A percentile compares a stretch with the other conserved stretches of the same genome.
Conservation (phyloP, 805 yeast genomes). For the Starmerella khaoyaiensis region DNA sequence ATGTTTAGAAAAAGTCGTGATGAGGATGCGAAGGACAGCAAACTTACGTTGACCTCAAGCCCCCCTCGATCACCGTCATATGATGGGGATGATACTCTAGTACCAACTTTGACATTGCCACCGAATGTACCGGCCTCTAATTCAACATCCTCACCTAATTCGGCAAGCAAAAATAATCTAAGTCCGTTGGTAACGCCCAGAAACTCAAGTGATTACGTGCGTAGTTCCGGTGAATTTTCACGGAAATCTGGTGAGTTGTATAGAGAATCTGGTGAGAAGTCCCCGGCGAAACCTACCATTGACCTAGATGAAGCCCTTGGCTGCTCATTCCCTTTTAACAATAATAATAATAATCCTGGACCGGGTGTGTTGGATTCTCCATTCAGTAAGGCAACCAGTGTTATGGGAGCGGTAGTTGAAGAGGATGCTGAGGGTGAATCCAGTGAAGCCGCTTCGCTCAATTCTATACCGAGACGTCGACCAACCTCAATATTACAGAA, state of each 20-base stretch:
- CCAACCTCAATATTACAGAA: conserved; percentile 6
- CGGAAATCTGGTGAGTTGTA: conserved; percentile 8
- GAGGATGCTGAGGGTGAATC: conserved; percentile 20
- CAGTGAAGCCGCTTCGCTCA: conserved; percentile 9
- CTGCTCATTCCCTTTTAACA: conserved; percentile 18
- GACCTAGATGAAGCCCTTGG: conserved; percentile 22
- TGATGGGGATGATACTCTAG: conserved; percentile 3
- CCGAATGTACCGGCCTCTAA: neutral
- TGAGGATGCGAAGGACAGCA: neutral
- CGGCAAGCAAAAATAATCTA: neutral
- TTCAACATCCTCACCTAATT: neutral
- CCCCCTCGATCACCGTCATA: conserved; percentile 4
- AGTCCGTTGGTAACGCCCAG: neutral
- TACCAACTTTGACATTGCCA: neutral
- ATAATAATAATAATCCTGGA: conserved; percentile 6
- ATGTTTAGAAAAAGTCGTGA: conserved; percentile 13
- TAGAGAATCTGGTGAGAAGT: conserved; percentile 4
- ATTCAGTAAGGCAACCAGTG: conserved; percentile 16
- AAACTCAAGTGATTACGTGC: neutral
- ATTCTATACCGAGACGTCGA: conserved; percentile 3
- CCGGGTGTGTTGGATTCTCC: conserved; percentile 20
- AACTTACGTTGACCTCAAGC: neutral
- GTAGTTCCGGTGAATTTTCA: conserved; percentile 8
- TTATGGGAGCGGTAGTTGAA: conserved; percentile 22
- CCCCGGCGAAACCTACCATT: conserved; percentile 16